These are phyloP conservation scores for Nicotiana paniculata DNA, from an alignment of 257 asterid genomes.

Conservation along the genomic window DNA sequence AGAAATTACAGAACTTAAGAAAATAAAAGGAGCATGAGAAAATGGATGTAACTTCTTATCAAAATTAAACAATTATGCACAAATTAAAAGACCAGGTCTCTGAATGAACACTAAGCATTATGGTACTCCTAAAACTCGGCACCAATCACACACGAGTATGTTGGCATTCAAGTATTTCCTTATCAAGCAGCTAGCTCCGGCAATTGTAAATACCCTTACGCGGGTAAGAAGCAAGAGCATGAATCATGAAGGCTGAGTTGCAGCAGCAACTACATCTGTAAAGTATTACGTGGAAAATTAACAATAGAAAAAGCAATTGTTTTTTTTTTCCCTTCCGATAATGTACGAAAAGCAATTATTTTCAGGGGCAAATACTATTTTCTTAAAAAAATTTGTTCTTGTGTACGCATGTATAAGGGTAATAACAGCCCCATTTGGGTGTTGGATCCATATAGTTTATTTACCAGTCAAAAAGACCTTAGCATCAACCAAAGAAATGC, in stretches of 20 bases:
- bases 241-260: too few species aligned
- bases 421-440: not conserved
- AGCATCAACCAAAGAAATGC: not conserved
- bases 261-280: not conserved
- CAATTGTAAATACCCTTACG: too few species aligned
- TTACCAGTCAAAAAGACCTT: not conserved
- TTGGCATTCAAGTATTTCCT: too few species aligned
- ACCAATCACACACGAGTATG: too few species aligned
- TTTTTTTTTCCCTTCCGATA: not conserved
- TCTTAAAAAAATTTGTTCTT: not conserved
- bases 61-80: not conserved
- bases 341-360: not conserved
- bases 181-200: too few species aligned
- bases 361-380: not conserved
- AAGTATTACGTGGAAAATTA: not conserved
- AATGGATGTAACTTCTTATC: not conserved
- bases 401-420: not conserved
- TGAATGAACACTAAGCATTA: too few species aligned
- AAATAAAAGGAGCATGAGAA: not conserved
- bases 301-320: not conserved
- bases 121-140: too few species aligned
- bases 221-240: too few species aligned
- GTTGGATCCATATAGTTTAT: not conserved
- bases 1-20: not conserved
- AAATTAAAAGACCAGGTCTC: too few species aligned